A percentile compares a stretch with the other conserved stretches of the same genome.
These are phyloP conservation scores for Penicillium paxilli DNA, from an alignment of 495 filamentous ascomycete genomes.

Conservation along the genomic window DNA sequence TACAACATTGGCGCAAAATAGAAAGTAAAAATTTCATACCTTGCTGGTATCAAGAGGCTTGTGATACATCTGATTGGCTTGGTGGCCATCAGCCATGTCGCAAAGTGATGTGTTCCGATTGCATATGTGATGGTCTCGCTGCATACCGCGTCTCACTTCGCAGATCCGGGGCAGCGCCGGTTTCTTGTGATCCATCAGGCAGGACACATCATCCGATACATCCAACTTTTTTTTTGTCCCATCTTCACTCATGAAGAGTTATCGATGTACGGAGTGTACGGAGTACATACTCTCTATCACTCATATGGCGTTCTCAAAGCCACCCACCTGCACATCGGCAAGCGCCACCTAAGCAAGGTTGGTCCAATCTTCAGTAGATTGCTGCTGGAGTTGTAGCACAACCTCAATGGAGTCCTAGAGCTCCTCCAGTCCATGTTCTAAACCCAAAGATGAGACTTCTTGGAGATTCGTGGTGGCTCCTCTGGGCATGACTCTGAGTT, in stretches of 20 bases:
- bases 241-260: neutral
- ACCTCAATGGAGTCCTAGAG: no score
- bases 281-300: neutral
- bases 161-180: conserved; percentile 25
- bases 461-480: neutral
- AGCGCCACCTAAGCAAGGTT: conserved; percentile 25
- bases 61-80: conserved; percentile 26
- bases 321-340: conserved; percentile 11
- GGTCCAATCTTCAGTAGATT: neutral
- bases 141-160: conserved; percentile 19
- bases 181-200: conserved; percentile 23
- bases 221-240: neutral
- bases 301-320: conserved; percentile 4
- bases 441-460: neutral
- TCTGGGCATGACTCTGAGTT: neutral
- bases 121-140: conserved; percentile 26
- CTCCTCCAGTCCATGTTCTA: neutral
- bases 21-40: neutral
- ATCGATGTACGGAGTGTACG: neutral
- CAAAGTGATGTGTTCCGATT: conserved; percentile 29
- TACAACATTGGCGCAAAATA: no score
- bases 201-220: conserved; percentile 7
- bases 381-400: conserved; percentile 15
- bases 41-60: conserved; percentile 1
- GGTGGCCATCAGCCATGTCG: conserved; percentile 19